phyloP scores from a whole-genome alignment of 176 grass and related monocot species.

The Carex parvula region DNA sequence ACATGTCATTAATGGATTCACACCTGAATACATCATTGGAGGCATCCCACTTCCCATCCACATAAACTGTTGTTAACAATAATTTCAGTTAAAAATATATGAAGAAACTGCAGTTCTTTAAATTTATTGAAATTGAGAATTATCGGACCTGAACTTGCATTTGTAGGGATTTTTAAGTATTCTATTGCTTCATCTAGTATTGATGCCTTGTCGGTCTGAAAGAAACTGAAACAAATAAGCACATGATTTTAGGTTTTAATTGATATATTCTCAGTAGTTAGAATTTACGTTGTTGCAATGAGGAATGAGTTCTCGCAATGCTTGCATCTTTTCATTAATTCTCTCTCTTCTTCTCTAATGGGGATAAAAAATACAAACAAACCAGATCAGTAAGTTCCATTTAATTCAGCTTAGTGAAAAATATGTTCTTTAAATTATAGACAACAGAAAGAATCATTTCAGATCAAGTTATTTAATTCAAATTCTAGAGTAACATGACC shows the following conservation, averaged over 20 bases:
- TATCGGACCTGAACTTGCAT: constrained; percentile 80
- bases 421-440: neutral
- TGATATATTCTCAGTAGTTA: neutral
- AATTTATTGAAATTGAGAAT: neutral
- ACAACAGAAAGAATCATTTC: neutral
- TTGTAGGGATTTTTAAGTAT: constrained; percentile 91
- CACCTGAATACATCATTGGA: constrained; percentile 61
- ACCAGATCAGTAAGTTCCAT: neutral
- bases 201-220: constrained; percentile 83
- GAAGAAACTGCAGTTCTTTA: neutral
- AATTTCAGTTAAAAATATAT: neutral
- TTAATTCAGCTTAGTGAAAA: neutral
- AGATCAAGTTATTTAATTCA: neutral
- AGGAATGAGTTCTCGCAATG: constrained; percentile 83
- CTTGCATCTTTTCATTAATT: constrained; percentile 90
- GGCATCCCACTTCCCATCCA: constrained; percentile 71
- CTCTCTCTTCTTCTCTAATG: constrained; percentile 74
- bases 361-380: neutral
- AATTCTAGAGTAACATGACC: neutral
- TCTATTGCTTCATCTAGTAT: constrained; percentile 87
- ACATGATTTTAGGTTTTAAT: neutral
- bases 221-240: constrained; percentile 14
- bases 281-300: constrained; percentile 71
- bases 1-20: constrained; percentile 52
- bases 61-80: constrained; percentile 50